These are phyloP conservation scores for Scedosporium aurantiacum DNA, from an alignment of 2,329 filamentous ascomycete species.

Conservation along the genomic window DNA sequence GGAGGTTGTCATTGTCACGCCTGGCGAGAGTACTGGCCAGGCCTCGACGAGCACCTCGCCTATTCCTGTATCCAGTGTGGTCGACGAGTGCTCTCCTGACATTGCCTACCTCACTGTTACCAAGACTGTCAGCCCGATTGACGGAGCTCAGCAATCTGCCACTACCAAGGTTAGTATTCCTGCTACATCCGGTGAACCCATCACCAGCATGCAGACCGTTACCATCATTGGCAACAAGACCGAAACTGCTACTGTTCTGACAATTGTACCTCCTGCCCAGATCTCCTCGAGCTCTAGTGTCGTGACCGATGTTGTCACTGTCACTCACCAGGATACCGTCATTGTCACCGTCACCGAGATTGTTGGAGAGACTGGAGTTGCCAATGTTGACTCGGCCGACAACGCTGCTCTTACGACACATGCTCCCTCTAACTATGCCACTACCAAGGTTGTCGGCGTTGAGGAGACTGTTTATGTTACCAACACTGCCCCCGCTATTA, in stretches of 20 bases:
- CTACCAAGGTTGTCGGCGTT: neutral
- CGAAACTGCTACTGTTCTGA: neutral
- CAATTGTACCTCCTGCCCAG: neutral
- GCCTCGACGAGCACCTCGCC: conserved; percentile 4
- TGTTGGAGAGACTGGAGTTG: neutral
- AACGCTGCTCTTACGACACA: neutral
- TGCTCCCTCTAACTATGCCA: neutral
- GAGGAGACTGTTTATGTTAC: neutral
- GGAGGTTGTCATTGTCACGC: conserved; percentile 4
- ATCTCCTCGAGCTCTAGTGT: no score
- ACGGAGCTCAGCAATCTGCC: neutral
- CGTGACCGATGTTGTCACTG: no score
- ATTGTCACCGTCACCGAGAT: neutral
- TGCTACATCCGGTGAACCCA: no score
- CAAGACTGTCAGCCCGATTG: conserved; percentile 5
- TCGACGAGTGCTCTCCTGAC: conserved; percentile 2
- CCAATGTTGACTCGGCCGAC: neutral
- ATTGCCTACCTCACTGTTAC: conserved; percentile 11
- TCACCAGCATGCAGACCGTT: no score
- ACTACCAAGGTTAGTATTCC: neutral
- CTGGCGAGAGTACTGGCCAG: neutral
- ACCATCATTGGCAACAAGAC: neutral
- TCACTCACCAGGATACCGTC: neutral
- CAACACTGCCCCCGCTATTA: neutral
- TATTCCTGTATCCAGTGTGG: neutral